Base-by-base conservation (phyloP, 495 filamentous ascomycete species). In the Penicillium silybi region DNA sequence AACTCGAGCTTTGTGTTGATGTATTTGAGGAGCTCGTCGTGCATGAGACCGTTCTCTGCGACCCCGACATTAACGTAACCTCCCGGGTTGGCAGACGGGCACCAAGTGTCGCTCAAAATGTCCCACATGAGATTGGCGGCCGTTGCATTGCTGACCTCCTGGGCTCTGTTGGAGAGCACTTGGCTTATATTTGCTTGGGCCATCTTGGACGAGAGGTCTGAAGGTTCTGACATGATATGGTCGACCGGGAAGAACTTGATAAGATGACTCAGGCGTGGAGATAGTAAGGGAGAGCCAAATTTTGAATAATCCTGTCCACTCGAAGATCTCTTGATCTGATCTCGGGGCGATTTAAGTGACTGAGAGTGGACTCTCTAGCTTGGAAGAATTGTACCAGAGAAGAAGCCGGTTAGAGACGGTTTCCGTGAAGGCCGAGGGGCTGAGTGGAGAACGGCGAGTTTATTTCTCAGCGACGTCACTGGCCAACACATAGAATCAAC, bases 1-100 rank as follows among this genome's bases (percentile, higher is more conserved):
- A 74, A 46, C 3, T 68, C 45, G 17, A 73, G 54, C 29, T 68
- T 57, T 4, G 54, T 51, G 38, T 70, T 70, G 37, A 73, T 50
- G 37, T 57, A 63, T 15, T 65, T 35, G 4, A 67, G 54, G 4
- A 75, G 54, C 25, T 64, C 52, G 17, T 64, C 53, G 34, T 74
- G 71, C 68, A 75, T 71, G 15, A 74, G 64, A 8, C 50, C 42
- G 48, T 74, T 75, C 54, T 74, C 71, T 6, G 72, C 71, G 9
- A 75, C 53, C 1, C 72, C 68, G 6, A 75, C 60, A 27, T 72
- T 69, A 56, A 75, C 53, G 44, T 62, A 71, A 11, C 69, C 71
- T 7, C 48, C 40, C 1, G 69, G 68, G 52, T 73, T 72, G 16
- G 48, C 60, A 2, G 49, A 17, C 18, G 54, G 48, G 52, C 47